phyloP scores from a whole-genome alignment of 495 filamentous ascomycete genomes.

The Penicillium longicatenatum region DNA sequence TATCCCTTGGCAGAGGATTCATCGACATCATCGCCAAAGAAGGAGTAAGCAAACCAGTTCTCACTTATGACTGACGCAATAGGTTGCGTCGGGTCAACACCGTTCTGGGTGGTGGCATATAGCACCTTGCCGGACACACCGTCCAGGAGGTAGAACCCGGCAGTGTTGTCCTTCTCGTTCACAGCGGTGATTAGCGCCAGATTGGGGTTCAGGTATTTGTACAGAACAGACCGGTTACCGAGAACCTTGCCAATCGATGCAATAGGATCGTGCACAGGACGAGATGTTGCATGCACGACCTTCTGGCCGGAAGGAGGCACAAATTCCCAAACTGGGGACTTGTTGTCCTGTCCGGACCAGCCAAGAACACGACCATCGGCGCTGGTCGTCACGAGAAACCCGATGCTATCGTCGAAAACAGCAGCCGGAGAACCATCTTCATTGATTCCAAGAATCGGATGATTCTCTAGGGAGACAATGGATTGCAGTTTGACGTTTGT shows the following conservation, averaged over 20 bases:
- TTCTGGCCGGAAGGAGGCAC: slow-evolving; percentile 63
- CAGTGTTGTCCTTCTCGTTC: slow-evolving; percentile 50
- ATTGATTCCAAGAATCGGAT: slow-evolving; percentile 34
- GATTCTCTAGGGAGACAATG: slow-evolving; percentile 30
- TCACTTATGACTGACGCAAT: slow-evolving; percentile 80
- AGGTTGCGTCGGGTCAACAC: slow-evolving; percentile 72
- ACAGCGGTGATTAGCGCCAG: slow-evolving; percentile 75
- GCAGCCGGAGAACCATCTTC: slow-evolving; percentile 39
- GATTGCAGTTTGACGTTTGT: slow-evolving; percentile 32
- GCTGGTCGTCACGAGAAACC: slow-evolving; percentile 62
- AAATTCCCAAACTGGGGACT: slow-evolving; percentile 73
- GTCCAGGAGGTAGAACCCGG: slow-evolving; percentile 81
- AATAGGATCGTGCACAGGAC: slow-evolving; percentile 79
- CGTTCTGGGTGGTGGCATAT: slow-evolving; percentile 66
- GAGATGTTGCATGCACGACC: slow-evolving; percentile 64
- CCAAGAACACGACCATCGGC: slow-evolving; percentile 64
- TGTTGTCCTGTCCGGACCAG: slow-evolving; percentile 47
- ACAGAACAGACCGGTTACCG: slow-evolving; percentile 86
- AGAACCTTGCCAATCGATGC: slow-evolving; percentile 95
- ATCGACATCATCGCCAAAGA: slow-evolving; percentile 61
- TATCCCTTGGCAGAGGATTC: slow-evolving; percentile 73
- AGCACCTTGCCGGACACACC: slow-evolving; percentile 81
- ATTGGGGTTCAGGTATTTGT: slow-evolving; percentile 96
- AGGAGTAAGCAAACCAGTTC: slow-evolving; percentile 96
- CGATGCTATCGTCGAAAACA: slow-evolving; percentile 25